These are phyloP conservation scores for Cutaneotrichosporon cyanovorans DNA, from an alignment of 1,284 basidiomycete genomes.

Conservation along the genomic window DNA sequence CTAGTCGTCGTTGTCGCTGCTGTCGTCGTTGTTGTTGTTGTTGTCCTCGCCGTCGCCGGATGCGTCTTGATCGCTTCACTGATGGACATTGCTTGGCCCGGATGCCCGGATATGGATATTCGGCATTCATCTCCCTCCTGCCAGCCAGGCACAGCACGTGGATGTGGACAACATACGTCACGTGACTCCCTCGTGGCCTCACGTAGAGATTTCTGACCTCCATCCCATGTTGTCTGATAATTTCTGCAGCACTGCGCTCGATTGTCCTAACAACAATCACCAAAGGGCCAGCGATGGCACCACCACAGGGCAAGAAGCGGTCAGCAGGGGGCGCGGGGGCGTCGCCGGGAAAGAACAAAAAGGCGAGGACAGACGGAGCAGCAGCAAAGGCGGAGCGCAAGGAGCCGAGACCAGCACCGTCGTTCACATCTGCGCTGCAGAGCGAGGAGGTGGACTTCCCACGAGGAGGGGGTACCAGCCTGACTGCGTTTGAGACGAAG, in stretches of 20 bases:
- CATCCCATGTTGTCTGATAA: too few species aligned
- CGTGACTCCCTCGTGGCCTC: conserved; percentile 4
- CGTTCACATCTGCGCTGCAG: conserved; percentile 48
- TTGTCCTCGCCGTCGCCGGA: too few species aligned
- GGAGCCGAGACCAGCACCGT: conserved; percentile 30
- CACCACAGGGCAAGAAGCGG: conserved; percentile 17
- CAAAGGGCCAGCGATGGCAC: conserved; percentile 10
- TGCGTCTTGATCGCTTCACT: too few species aligned
- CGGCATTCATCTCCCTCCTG: too few species aligned
- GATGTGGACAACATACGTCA: background rate
- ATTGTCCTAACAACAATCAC: background rate
- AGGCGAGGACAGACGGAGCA: conserved; percentile 9
- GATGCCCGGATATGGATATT: too few species aligned
- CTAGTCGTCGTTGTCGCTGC: too few species aligned
- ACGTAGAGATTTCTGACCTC: too few species aligned
- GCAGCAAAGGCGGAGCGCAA: background rate
- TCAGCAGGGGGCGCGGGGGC: conserved; percentile 7
- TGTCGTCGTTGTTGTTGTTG: too few species aligned
- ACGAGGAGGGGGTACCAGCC: conserved; percentile 63
- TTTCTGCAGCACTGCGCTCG: too few species aligned
- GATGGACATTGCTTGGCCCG: too few species aligned
- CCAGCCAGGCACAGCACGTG: too few species aligned
- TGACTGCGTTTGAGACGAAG: conserved; percentile 89
- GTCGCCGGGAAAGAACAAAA: conserved; percentile 11
- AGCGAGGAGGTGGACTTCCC: conserved; percentile 87